Base-by-base conservation (phyloP, 1,284 basidiomycete genomes). In the Ceratobasidium sp. region DNA sequence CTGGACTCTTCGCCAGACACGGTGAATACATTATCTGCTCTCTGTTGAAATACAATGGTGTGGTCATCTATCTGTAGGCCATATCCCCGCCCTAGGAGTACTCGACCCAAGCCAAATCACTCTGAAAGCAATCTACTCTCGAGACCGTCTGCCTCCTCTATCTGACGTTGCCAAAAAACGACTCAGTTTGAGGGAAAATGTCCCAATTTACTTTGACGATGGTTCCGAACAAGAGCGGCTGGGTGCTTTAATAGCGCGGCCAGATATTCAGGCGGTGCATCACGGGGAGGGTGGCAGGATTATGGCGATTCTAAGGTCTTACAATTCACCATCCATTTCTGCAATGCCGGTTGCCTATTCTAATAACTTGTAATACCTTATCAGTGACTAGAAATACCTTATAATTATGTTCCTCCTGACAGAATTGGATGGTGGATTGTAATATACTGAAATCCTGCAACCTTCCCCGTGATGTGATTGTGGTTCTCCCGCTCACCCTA, bases 81-180 rank as follows among this genome's bases (percentile, higher is more conserved):
- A 94, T 82, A 83, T 94, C 24, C 92, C 92, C 43, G 89, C 90
- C 13, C 85, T 94, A 69, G 85, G 85, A 24, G 79, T 82, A 14
- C 84, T 92, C 58, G 83, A 84, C 27, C 81, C 83, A 56, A 82
- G 85, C 13, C 84, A 85, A 65, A 74, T 81, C 46, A 79, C 80
- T 37, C 84, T 94, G 71, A 88, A 85, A 77, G 90, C 91, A 0
- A 84, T 95, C 75, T 94, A 94, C 83, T 95, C 92, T 22, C 88
- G 92, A 82, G 87, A 76, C 86, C 85, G 78, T 90, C 88, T 71
- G 88, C 89, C 1, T 80, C 81, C 84, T 37, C 81, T 90, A 59
- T 88, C 88, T 0, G 79, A 81, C 1, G 80, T 82, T 22, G 87
- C 87, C 7, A 79, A 82, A 49, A 76, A 79, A 13, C 77, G 81